Base-by-base conservation (phyloP, 768 basidiomycete genomes). In the Leccinum pellstonianum region DNA sequence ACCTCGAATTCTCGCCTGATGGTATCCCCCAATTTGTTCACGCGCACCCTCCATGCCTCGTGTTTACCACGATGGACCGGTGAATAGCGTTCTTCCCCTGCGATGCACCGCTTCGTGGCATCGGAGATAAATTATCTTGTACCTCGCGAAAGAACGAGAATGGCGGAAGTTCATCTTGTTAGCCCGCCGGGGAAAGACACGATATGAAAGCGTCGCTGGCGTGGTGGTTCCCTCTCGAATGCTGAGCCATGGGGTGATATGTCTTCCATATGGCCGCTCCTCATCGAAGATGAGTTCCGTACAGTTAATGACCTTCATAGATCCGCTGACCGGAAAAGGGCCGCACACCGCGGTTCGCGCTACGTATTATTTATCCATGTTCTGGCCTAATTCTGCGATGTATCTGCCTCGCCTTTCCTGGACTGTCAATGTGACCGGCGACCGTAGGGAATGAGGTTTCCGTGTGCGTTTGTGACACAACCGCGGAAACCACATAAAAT, bases 401-500 rank as follows among this genome's bases (percentile, higher is more conserved):
- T 66, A 66, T 66, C 65, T 68, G 71, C 75, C 76, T 78, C 74
- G 63, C 77, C 69, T 71, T 66, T 61, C 66, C 72, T 64, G 70
- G 68, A 64, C 67, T 67, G 70, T 62, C 63, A 72, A 67, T 67
- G 70, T 70, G 61, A 70, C 64, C 64, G 71, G 71, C 55, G 70
- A 71, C 65, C 65, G 64, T 47, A 65, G 70, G 69, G 57, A 77
- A 76, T 69, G 77, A 66, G 75, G 72, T 69, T 73, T 70, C 67
- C 77, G 71, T 77, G 76, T 71, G 69, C 69, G 60, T 68, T 69
- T 67, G 71, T 71, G 68, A 69, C 71, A 68, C 70, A 67, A 68
- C 62, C 68, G 58, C 56, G 50, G 62, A 48, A 65, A 66, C 64
- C 70, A 69, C 68, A 73, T 70, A 71, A 75, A 67, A 64, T 58